phyloP scores from a whole-genome alignment of 768 basidiomycete genomes.

The Amyloporia xantha region DNA sequence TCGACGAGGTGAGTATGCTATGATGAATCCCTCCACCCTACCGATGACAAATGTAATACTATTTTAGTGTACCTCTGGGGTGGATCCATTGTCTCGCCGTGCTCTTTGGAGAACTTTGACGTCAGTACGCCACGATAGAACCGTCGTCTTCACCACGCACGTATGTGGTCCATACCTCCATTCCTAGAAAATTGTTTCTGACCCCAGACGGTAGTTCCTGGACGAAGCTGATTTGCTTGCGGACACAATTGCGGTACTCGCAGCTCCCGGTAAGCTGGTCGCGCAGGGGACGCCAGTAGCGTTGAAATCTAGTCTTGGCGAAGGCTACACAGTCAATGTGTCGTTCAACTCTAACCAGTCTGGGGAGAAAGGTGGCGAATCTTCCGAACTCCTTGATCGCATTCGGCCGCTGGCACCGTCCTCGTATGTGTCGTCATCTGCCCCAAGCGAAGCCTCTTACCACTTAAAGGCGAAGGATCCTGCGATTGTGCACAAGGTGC shows the following conservation, averaged over 20 bases:
- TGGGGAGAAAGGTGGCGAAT: slow-evolving; percentile 13
- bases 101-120: slow-evolving; percentile 74
- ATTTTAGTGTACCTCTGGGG: slow-evolving; percentile 62
- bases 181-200: slow-evolving; percentile 6
- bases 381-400: slow-evolving; percentile 13
- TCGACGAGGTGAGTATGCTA: slow-evolving; percentile 19
- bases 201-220: slow-evolving; percentile 41
- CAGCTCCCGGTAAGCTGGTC: slow-evolving; percentile 68
- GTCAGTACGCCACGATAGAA: slow-evolving; percentile 55
- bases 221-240: slow-evolving; percentile 77
- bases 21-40: background rate
- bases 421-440: slow-evolving; percentile 34
- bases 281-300: slow-evolving; percentile 69
- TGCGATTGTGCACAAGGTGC: slow-evolving; percentile 43
- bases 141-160: slow-evolving; percentile 76
- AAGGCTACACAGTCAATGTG: slow-evolving; percentile 59
- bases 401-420: slow-evolving; percentile 33
- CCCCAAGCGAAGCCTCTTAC: slow-evolving; percentile 41
- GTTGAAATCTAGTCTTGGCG: slow-evolving; percentile 65
- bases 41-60: too few relatives aligned
- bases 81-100: slow-evolving; percentile 74
- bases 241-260: slow-evolving; percentile 69
- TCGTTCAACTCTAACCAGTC: slow-evolving; percentile 32
- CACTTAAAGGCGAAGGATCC: slow-evolving; percentile 60
- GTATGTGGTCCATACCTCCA: slow-evolving; percentile 39